Evolutionary conservation across 78 protist genomes (phyloP).

Genomic region (Dictyostelium purpureum): DNA sequence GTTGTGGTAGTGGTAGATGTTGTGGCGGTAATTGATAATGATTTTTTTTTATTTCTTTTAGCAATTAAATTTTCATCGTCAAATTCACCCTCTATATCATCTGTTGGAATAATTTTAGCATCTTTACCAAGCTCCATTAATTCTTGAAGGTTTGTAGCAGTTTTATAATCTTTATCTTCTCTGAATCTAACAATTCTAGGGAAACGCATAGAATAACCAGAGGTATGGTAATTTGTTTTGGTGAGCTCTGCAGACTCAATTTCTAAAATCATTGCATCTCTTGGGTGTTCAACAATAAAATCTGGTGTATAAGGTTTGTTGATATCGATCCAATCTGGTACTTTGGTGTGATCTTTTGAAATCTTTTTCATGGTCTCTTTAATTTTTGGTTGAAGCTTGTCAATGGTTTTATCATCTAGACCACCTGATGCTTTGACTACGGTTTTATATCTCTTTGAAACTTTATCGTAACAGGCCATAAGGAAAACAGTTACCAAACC

Average conservation of each 20-base stretch:
- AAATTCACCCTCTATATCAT: conserved; percentile 14
- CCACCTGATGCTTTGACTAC: conserved; percentile 87
- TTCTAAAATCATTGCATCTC: conserved; percentile 86
- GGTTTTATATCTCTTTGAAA: conserved; percentile 71
- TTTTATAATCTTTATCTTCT: conserved; percentile 82
- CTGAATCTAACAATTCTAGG: conserved; percentile 81
- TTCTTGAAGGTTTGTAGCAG: conserved; percentile 64
- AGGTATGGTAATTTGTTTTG: conserved; percentile 44
- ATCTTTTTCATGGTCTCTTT: conserved; percentile 27
- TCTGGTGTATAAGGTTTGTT: conserved; percentile 63
- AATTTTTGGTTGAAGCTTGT: conserved; percentile 44
- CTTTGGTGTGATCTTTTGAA: conserved; percentile 20
- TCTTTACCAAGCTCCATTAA: conserved; percentile 49
- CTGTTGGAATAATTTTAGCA: conserved; percentile 40
- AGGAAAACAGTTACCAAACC: conserved; percentile 81
- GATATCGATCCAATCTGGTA: conserved; percentile 85
- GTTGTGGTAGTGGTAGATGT: conserved; percentile 29
- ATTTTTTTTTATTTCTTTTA: background rate
- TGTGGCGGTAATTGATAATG: background rate
- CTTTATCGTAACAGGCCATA: conserved; percentile 82
- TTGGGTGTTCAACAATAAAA: conserved; percentile 80
- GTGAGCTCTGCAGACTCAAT: conserved; percentile 87
- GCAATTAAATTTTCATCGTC: background rate
- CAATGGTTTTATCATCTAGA: conserved; percentile 61
- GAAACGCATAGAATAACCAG: conserved; percentile 87